Percentiles rank a stretch among this genome's conserved stretches.
phyloP scores from a whole-genome alignment of 176 grass and related monocot species.

The Hordeum vulgare region MorexV3_pseudomolecules_assembly NC_058519.1:26379429-26379928 shows the following conservation, averaged over 20 bases:
- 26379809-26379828: slow-evolving; percentile 91
- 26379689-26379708: slow-evolving; percentile 96
- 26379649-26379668: slow-evolving; percentile 78
- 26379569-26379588: slow-evolving; percentile 14
- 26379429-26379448: no score
- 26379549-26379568: slow-evolving; percentile 2
- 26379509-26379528: neutral
- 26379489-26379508: no score
- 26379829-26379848: slow-evolving; percentile 88
- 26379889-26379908: slow-evolving; percentile 18
- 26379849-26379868: slow-evolving; percentile 72
- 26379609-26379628: slow-evolving; percentile 75
- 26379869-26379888: slow-evolving; percentile 21
- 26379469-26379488: no score
- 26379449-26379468: no score
- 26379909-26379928: neutral
- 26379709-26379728: slow-evolving; percentile 63
- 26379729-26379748: slow-evolving; percentile 70
- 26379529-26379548: neutral
- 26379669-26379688: slow-evolving; percentile 92
- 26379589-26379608: slow-evolving; percentile 16
- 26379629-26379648: slow-evolving; percentile 77
- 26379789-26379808: slow-evolving; percentile 82
- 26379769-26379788: slow-evolving; percentile 71
- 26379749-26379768: slow-evolving; percentile 85